A percentile compares a stretch with the other conserved stretches of the same genome.
phyloP scores from a whole-genome alignment of 169 alveolate species.

The Plasmodium sp. region DNA sequence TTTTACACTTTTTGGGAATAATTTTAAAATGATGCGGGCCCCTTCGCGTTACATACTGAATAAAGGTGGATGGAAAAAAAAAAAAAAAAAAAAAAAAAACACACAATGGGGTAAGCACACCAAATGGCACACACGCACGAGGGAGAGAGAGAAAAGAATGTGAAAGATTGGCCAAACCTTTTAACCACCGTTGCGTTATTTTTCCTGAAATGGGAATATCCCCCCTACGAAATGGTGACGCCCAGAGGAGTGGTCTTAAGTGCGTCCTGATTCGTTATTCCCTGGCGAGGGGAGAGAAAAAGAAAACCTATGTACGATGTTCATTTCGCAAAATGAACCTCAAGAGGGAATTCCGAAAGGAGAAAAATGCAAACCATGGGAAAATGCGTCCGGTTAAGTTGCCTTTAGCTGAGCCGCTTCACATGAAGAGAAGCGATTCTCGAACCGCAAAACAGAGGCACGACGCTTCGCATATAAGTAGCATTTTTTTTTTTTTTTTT shows the following conservation, averaged over 20 bases:
- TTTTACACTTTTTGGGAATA: neutral
- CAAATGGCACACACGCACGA: neutral
- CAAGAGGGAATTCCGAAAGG: neutral
- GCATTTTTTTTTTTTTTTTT: neutral
- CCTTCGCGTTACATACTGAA: neutral
- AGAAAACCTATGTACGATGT: neutral
- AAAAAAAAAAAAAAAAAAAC: no score
- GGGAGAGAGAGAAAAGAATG: neutral
- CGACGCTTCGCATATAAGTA: neutral
- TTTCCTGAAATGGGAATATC: neutral
- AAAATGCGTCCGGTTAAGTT: neutral
- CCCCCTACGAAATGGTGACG: neutral
- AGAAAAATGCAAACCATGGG: neutral
- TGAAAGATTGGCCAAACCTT: neutral
- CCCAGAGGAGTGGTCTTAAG: neutral
- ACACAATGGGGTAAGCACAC: neutral
- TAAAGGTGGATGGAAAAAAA: neutral
- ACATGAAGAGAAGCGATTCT: neutral
- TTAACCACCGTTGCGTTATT: neutral
- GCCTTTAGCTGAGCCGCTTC: neutral
- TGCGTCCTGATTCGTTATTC: neutral
- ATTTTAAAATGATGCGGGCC: neutral
- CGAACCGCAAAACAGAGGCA: neutral
- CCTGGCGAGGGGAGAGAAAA: neutral
- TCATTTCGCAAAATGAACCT: neutral